Evolutionary conservation across 331 rosid genomes (phyloP).

Genomic region (Quercus lobata): DNA sequence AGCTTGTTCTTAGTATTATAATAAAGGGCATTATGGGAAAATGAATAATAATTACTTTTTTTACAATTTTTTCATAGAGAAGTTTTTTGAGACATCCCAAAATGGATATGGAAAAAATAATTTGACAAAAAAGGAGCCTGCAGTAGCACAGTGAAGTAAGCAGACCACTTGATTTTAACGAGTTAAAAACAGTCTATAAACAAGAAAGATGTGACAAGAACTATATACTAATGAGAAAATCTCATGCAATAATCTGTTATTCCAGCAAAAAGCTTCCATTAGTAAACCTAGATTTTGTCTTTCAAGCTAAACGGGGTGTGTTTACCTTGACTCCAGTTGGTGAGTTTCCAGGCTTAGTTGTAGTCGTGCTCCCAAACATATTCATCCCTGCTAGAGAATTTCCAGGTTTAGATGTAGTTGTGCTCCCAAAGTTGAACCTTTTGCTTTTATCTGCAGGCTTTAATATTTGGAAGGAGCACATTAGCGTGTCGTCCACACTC

Average conservation of each 20-base stretch:
- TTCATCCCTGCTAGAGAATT: slow-evolving; percentile 19
- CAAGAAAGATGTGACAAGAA: not conserved
- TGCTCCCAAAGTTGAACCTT: slow-evolving; percentile 55
- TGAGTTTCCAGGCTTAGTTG: slow-evolving; percentile 61
- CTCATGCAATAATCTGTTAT: not conserved
- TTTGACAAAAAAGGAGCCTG: not conserved
- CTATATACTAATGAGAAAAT: not conserved
- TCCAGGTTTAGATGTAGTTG: slow-evolving; percentile 41
- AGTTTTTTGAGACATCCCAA: not conserved
- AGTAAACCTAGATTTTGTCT: slow-evolving; percentile 9
- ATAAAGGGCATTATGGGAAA: not conserved
- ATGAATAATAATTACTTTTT: not conserved
- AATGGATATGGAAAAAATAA: not conserved
- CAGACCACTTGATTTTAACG: not conserved
- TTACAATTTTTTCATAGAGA: not conserved
- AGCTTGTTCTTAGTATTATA: not conserved
- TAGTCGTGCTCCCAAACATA: slow-evolving; percentile 27
- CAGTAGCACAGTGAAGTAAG: not conserved
- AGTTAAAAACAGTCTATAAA: not conserved
- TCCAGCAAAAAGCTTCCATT: not conserved
- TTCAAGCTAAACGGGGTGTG: not conserved
- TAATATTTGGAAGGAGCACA: slow-evolving; percentile 90
- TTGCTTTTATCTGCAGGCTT: slow-evolving; percentile 59
- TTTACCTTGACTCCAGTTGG: slow-evolving; percentile 60
- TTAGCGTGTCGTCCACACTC: slow-evolving; percentile 79